A percentile compares a stretch with the other conserved stretches of the same genome.
Evolutionary conservation across 257 asterid genomes (phyloP).

Genomic region (Solanum clarkiae): DNA sequence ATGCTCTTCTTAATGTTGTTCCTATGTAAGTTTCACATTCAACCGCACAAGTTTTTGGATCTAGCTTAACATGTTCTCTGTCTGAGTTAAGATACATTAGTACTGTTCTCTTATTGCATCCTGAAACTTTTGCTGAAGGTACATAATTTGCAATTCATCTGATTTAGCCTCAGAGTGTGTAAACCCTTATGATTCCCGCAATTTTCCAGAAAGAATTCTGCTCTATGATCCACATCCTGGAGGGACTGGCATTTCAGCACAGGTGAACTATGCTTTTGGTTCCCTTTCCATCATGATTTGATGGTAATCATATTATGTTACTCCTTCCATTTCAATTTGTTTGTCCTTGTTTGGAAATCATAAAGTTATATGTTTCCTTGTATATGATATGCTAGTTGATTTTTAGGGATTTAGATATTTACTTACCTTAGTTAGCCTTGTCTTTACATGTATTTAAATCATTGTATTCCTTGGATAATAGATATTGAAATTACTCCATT

Average conservation of each 20-base stretch:
- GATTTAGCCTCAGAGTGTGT: conserved; percentile 89
- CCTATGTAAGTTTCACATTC: conserved; percentile 56
- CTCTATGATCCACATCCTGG: conserved; percentile 97
- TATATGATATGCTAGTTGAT: no score
- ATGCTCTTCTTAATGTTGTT: conserved; percentile 77
- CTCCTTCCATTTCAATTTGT: neutral
- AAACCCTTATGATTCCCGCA: conserved; percentile 68
- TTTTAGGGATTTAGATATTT: no score
- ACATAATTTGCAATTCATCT: conserved; percentile 69
- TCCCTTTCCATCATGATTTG: neutral
- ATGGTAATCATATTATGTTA: neutral
- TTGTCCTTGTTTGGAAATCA: neutral
- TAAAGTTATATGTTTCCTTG: no score
- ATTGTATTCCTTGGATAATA: no score
- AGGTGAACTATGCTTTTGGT: conserved; percentile 34
- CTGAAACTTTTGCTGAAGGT: conserved; percentile 36
- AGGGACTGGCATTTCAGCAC: conserved; percentile 83
- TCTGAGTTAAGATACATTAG: neutral
- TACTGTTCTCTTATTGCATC: conserved; percentile 6
- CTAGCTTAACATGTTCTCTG: neutral
- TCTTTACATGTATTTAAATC: no score
- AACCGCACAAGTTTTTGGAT: neutral
- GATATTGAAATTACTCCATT: no score
- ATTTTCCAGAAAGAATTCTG: conserved; percentile 76
- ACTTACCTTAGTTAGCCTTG: no score